Evolutionary conservation across 345 rosid species (phyloP).

Genomic region (Eucalyptus melliodora): DNA sequence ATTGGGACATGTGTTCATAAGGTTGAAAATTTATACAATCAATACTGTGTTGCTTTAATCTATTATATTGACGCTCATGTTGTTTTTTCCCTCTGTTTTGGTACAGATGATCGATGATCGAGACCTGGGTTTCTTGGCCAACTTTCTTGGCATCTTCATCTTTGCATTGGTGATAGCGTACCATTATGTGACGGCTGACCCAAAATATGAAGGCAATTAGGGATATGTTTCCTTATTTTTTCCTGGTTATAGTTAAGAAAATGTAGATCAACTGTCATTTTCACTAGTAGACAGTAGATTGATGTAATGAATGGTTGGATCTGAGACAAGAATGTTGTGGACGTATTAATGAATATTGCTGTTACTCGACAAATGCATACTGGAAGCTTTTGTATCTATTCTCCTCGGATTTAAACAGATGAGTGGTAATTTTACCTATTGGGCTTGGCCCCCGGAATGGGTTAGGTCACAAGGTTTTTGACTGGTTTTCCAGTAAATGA

Average conservation of each 20-base stretch:
- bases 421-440: background rate
- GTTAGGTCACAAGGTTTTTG: background rate
- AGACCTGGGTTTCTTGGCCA: constrained; percentile 62
- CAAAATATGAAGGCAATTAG: constrained; percentile 50
- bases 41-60: background rate
- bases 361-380: background rate
- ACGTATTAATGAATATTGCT: background rate
- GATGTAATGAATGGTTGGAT: background rate
- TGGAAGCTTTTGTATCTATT: background rate
- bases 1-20: background rate
- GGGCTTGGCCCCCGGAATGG: background rate
- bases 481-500: background rate
- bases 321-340: background rate
- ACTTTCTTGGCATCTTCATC: constrained; percentile 69
- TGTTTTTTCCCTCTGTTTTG: background rate
- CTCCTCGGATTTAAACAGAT: background rate
- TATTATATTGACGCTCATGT: background rate
- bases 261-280: background rate
- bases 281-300: background rate
- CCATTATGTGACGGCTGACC: constrained; percentile 76
- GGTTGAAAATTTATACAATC: background rate
- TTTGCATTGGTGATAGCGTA: constrained; percentile 71
- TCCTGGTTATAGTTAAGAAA: background rate
- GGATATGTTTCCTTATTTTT: background rate
- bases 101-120: constrained; percentile 76